phyloP scores from a whole-genome alignment of 2,329 filamentous ascomycete genomes.

The Arthrobotrys megalospora region DNA sequence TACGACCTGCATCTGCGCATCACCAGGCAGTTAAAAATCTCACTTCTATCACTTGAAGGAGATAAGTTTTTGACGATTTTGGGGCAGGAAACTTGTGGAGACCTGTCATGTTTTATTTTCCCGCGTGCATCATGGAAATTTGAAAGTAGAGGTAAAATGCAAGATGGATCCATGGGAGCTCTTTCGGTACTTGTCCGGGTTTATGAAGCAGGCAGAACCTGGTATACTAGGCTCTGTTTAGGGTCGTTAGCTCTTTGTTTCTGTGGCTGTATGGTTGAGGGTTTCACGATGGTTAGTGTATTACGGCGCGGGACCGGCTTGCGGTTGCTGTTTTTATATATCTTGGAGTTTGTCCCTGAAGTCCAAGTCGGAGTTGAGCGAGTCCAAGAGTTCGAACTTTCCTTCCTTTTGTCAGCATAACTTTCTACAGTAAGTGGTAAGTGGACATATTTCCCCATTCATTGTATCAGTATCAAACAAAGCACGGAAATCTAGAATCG shows the following conservation, averaged over 20 bases:
- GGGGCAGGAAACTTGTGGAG: slow-evolving; percentile 3
- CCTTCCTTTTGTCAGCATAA: not conserved
- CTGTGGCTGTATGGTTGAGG: slow-evolving; percentile 16
- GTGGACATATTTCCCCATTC: slow-evolving; percentile 1
- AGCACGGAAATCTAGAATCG: not conserved
- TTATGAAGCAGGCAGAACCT: slow-evolving; percentile 26
- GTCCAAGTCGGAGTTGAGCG: not conserved
- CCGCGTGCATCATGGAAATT: not conserved
- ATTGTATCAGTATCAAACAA: not conserved
- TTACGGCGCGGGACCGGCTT: slow-evolving; percentile 1
- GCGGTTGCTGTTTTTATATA: slow-evolving; percentile 32
- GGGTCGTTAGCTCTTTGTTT: slow-evolving; percentile 2
- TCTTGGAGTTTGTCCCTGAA: slow-evolving; percentile 17
- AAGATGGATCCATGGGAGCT: slow-evolving; percentile 42
- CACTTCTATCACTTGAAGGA: slow-evolving; percentile 43
- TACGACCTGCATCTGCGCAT: slow-evolving; percentile 34
- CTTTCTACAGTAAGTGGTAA: not conserved
- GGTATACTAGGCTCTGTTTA: slow-evolving; percentile 10
- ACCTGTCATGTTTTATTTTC: slow-evolving; percentile 28
- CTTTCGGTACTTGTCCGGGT: slow-evolving; percentile 15
- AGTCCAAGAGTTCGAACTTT: not conserved
- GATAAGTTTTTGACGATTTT: slow-evolving; percentile 23
- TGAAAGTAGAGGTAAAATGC: not conserved
- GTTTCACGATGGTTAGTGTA: slow-evolving; percentile 24
- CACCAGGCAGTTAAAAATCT: slow-evolving; percentile 37